Percentiles rank a stretch among this genome's conserved stretches.
Evolutionary conservation across 2,329 filamentous ascomycete genomes (phyloP).

Genomic region (Aspergillus amoenus): DNA sequence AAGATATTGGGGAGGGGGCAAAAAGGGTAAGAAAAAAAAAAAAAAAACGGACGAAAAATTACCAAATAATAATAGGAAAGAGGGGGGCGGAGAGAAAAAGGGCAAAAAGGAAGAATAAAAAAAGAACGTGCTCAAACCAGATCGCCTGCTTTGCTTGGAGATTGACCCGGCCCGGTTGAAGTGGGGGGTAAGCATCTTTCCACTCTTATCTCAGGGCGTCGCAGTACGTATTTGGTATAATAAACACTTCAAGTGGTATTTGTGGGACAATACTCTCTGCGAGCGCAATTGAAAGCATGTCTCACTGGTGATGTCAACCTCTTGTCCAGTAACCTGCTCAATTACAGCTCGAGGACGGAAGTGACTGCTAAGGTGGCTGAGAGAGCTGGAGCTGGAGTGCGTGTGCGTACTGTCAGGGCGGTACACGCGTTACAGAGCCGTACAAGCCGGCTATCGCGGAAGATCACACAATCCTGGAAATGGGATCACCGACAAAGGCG

Average conservation of each 20-base stretch:
- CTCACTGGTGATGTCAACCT: too few relatives aligned
- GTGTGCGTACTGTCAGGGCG: conserved; percentile 18
- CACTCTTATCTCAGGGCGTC: not conserved
- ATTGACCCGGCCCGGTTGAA: conserved; percentile 18
- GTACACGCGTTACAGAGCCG: conserved; percentile 3
- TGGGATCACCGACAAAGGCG: conserved; percentile 4
- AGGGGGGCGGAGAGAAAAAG: conserved; percentile 12
- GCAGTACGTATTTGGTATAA: not conserved
- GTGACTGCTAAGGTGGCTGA: conserved; percentile 19
- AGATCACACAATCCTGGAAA: conserved; percentile 17
- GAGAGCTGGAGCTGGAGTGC: conserved; percentile 16
- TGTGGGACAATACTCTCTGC: too few relatives aligned
- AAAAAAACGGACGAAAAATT: conserved; percentile 19
- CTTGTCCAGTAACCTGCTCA: too few relatives aligned
- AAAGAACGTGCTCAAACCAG: conserved; percentile 27
- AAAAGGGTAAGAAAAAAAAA: conserved; percentile 22
- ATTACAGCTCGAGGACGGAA: not conserved
- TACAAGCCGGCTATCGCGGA: conserved; percentile 26
- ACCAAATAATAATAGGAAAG: conserved; percentile 15
- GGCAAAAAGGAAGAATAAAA: conserved; percentile 16
- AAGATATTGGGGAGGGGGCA: conserved; percentile 28
- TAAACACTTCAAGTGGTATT: too few relatives aligned
- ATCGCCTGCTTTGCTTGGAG: conserved; percentile 24
- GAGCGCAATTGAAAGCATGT: too few relatives aligned
- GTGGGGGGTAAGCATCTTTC: conserved; percentile 13